Base-by-base conservation (phyloP, 495 filamentous ascomycete genomes). In the Lichenothelia convexa region DNA sequence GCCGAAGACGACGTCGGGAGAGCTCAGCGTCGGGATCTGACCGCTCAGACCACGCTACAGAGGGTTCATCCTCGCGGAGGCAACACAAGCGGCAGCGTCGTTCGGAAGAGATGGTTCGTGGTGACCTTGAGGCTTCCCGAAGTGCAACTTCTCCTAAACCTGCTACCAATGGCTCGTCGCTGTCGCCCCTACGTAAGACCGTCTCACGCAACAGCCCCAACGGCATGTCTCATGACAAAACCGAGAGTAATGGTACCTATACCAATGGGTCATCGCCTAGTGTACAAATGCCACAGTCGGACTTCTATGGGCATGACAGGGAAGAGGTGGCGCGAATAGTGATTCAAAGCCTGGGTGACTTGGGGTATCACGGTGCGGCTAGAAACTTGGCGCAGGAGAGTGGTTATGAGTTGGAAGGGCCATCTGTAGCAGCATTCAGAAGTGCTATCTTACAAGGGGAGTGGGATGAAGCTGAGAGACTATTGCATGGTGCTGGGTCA, bases 321-420 rank as follows among this genome's bases (percentile, higher is more conserved):
- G 87, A 91, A 60, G 86, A 99, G 58, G 76, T 95, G 8, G 89
- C 89, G 5, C 67, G 89, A 35, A 80, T 99, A 35, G 55, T 94
- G 43, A 91, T 95, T 46, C 89, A 99, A 56, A 79, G 83, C 22
- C 58, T 99, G 33, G 63, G 68, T 17, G 89, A 95, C 53, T 57
- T 95, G 54, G 89, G 87, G 2, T 94, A 95, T 54, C 61, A 71
- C 38, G 62, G 57, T 4, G 77, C 87, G 18, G 89, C 91, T 21
- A 63, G 68, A 15, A 67, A 60, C 40, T 62, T 99, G 39, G 73
- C 67, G 48, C 62, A 73, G 36, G 82, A 87, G 57, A 94, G 86
- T 47, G 87, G 87, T 4, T 92, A 71, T 56, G 71, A 85, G 49
- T 63, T 99, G 39, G 89, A 99, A 55, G 87, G 70, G 35, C 68